A percentile compares a stretch with the other conserved stretches of the same genome.
phyloP scores from a whole-genome alignment of 306 rosid genomes.

The Dicorynia guianensis region DNA sequence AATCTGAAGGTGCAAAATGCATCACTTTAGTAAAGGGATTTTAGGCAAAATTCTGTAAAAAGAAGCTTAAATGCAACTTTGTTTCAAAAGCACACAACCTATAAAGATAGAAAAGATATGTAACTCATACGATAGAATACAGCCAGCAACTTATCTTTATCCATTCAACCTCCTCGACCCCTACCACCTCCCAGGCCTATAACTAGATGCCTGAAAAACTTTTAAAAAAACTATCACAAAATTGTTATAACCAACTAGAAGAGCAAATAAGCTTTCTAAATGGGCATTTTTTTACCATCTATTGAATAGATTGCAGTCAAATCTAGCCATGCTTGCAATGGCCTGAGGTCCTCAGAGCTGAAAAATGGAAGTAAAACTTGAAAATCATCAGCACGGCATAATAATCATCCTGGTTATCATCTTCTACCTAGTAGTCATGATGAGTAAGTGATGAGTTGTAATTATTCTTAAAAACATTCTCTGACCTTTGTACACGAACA shows the following conservation, averaged over 20 bases:
- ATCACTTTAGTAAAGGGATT: slow-evolving; percentile 56
- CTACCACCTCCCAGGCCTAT: slow-evolving; percentile 29
- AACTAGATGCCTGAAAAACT: slow-evolving; percentile 44
- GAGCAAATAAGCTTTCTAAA: not conserved
- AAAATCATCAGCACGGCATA: slow-evolving; percentile 32
- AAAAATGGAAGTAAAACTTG: slow-evolving; percentile 26
- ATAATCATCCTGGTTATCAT: slow-evolving; percentile 47
- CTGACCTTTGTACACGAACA: slow-evolving; percentile 48
- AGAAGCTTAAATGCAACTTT: slow-evolving; percentile 62
- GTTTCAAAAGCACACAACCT: slow-evolving; percentile 56
- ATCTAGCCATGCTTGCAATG: not conserved
- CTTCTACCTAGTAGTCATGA: slow-evolving; percentile 41
- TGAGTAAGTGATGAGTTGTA: slow-evolving; percentile 51
- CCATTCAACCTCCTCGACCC: slow-evolving; percentile 30
- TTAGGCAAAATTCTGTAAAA: slow-evolving; percentile 55
- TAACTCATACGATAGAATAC: slow-evolving; percentile 54
- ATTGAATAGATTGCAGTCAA: slow-evolving; percentile 13
- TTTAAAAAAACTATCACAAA: slow-evolving; percentile 25
- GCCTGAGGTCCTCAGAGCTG: not conserved
- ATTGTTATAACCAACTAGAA: slow-evolving; percentile 33
- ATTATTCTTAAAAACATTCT: slow-evolving; percentile 58
- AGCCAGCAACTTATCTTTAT: slow-evolving; percentile 39
- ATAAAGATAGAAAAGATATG: slow-evolving; percentile 61
- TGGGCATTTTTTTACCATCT: slow-evolving; percentile 18
- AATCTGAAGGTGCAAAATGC: slow-evolving; percentile 51